phyloP scores from a whole-genome alignment of 2,329 filamentous ascomycete genomes.

The Aureobasidium namibiae region DNA sequence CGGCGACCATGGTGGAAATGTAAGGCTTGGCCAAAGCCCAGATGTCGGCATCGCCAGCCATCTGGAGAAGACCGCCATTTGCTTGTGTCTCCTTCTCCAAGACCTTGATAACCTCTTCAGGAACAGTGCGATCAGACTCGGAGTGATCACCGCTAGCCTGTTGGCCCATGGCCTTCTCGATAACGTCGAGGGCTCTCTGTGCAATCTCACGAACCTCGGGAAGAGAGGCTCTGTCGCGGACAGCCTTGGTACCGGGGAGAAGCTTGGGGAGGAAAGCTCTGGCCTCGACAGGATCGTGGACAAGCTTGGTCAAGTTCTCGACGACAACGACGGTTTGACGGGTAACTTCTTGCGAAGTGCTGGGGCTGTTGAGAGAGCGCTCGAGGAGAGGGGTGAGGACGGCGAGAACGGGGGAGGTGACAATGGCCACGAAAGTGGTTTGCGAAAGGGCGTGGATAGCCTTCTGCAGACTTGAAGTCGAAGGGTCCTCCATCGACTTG shows the following conservation, averaged over 20 bases:
- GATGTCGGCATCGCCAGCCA: constrained; percentile 52
- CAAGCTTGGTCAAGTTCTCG: constrained; percentile 96
- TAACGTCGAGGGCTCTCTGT: constrained; percentile 71
- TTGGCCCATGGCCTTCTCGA: constrained; percentile 84
- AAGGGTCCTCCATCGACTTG: constrained; percentile 92
- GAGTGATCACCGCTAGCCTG: constrained; percentile 45
- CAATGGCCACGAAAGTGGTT: constrained; percentile 96
- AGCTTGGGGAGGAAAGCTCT: constrained; percentile 91
- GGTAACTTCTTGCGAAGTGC: constrained; percentile 85
- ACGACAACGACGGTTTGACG: constrained; percentile 94
- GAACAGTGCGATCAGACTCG: constrained; percentile 55
- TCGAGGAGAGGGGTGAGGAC: constrained; percentile 91
- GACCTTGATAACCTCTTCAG: constrained; percentile 65
- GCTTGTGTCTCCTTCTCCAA: constrained; percentile 70
- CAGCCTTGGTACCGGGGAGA: constrained; percentile 83
- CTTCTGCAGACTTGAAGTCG: constrained; percentile 79
- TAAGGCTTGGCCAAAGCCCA: constrained; percentile 65
- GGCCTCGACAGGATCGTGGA: constrained; percentile 91
- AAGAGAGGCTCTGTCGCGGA: constrained; percentile 79
- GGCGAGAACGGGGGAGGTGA: constrained; percentile 90
- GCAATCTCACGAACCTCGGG: constrained; percentile 92
- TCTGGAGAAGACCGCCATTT: constrained; percentile 53
- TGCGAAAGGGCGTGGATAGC: constrained; percentile 94
- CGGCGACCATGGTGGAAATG: constrained; percentile 74
- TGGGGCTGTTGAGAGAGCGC: constrained; percentile 83